Conservation (phyloP, 805 yeast species). For the Ascoidea rubescens region DNA sequence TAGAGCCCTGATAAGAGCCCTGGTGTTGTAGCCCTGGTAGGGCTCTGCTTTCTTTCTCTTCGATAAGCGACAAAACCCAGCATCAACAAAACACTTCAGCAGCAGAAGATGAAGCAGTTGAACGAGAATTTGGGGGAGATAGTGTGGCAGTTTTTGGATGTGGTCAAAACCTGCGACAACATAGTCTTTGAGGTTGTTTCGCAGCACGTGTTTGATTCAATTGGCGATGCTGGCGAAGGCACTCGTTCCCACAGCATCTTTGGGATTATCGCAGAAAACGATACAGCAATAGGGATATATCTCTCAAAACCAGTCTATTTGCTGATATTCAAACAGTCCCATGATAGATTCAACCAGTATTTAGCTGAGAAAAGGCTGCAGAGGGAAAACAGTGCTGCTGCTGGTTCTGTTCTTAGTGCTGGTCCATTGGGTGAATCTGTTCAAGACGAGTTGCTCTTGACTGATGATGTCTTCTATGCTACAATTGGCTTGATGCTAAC, state of each 20-base stretch:
- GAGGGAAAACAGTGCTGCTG: too few relatives aligned
- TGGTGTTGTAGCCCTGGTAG: too few relatives aligned
- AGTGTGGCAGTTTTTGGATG: too few relatives aligned
- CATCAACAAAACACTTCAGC: too few relatives aligned
- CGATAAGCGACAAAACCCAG: too few relatives aligned
- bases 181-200: not conserved
- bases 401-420: too few relatives aligned
- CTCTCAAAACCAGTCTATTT: constrained; percentile 19
- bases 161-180: not conserved
- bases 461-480: constrained; percentile 11
- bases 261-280: constrained; percentile 4
- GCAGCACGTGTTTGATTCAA: too few relatives aligned
- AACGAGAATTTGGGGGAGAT: not conserved
- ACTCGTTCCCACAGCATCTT: not conserved
- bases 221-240: not conserved
- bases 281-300: constrained; percentile 17
- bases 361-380: not conserved
- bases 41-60: too few relatives aligned
- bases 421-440: not conserved
- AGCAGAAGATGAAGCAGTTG: not conserved
- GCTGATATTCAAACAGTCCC: constrained; percentile 19
- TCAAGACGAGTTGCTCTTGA: constrained; percentile 3
- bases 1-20: too few relatives aligned
- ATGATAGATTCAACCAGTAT: constrained; percentile 10
- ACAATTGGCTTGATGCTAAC: constrained; percentile 22